These are phyloP conservation scores for Penicillium herquei DNA, from an alignment of 495 filamentous ascomycete species.

Conservation along the genomic window DNA sequence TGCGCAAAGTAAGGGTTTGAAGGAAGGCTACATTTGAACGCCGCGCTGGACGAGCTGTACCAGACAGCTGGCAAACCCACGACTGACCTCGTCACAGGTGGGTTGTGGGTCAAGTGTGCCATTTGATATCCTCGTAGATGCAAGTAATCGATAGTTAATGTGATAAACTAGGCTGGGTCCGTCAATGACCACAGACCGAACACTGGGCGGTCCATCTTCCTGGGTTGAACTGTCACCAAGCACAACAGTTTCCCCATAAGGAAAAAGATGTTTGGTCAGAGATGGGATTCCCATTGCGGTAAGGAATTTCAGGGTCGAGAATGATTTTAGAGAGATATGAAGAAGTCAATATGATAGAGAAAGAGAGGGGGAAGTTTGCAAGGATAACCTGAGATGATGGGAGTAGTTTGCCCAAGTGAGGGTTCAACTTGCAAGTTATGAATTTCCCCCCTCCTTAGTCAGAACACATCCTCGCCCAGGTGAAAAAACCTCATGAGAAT, in stretches of 20 bases:
- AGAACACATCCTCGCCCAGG: neutral
- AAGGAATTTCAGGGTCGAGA: too few species aligned
- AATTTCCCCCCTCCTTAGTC: neutral
- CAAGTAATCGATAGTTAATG: constrained; percentile 56
- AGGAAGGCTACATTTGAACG: constrained; percentile 55
- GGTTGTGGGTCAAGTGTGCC: constrained; percentile 55
- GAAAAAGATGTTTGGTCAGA: constrained; percentile 56
- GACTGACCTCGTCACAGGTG: constrained; percentile 59
- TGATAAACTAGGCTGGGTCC: constrained; percentile 75
- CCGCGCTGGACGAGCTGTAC: constrained; percentile 47
- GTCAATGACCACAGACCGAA: constrained; percentile 62
- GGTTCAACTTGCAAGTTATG: too few species aligned
- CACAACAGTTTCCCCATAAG: constrained; percentile 50
- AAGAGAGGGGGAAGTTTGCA: neutral
- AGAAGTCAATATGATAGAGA: neutral
- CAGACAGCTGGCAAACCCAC: constrained; percentile 60
- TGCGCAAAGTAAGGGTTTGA: neutral
- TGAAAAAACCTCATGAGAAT: too few species aligned
- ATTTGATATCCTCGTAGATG: constrained; percentile 24
- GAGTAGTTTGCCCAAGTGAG: too few species aligned
- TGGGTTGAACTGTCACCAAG: constrained; percentile 27
- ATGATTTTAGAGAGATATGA: neutral
- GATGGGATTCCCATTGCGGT: constrained; percentile 74
- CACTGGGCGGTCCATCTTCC: constrained; percentile 4
- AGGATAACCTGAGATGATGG: too few species aligned